A percentile compares a stretch with the other conserved stretches of the same genome.
phyloP scores from a whole-genome alignment of 768 basidiomycete species.

The Tylopilus intermedius region DNA sequence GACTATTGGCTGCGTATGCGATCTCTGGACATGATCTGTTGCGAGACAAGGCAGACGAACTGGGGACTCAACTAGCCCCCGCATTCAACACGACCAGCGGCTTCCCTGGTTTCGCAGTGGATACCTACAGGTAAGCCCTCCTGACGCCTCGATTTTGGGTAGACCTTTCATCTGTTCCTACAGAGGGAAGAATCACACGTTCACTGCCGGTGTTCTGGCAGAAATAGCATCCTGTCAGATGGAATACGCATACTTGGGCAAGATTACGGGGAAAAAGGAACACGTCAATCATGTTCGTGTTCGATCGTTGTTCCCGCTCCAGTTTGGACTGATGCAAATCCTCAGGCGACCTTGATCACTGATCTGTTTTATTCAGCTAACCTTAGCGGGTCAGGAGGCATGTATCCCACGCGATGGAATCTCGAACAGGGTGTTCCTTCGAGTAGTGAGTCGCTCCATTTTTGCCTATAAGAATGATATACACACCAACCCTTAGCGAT shows the following conservation, averaged over 20 bases:
- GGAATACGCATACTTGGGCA: constrained; percentile 81
- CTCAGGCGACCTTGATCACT: constrained; percentile 48
- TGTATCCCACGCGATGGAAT: constrained; percentile 61
- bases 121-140: constrained; percentile 50
- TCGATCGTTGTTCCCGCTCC: not conserved
- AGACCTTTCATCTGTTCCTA: not conserved
- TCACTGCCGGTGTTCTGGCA: constrained; percentile 44
- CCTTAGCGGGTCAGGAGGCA: constrained; percentile 45
- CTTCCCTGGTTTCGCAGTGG: constrained; percentile 64
- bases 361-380: constrained; percentile 43
- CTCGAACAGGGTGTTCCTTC: constrained; percentile 39
- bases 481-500: constrained; percentile 13
- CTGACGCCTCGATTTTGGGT: not conserved
- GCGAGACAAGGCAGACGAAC: constrained; percentile 67
- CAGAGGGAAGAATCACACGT: not conserved
- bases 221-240: constrained; percentile 80
- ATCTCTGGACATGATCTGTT: constrained; percentile 61
- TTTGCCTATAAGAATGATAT: not conserved
- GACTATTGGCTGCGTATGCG: constrained; percentile 77
- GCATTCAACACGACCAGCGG: constrained; percentile 68
- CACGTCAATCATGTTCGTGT: constrained; percentile 51
- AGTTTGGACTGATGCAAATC: not conserved
- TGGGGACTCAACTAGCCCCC: constrained; percentile 63
- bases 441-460: constrained; percentile 39
- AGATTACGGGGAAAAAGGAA: constrained; percentile 65